phyloP scores from a whole-genome alignment of 805 yeast species.

The Kazachstania martiniae region DNA sequence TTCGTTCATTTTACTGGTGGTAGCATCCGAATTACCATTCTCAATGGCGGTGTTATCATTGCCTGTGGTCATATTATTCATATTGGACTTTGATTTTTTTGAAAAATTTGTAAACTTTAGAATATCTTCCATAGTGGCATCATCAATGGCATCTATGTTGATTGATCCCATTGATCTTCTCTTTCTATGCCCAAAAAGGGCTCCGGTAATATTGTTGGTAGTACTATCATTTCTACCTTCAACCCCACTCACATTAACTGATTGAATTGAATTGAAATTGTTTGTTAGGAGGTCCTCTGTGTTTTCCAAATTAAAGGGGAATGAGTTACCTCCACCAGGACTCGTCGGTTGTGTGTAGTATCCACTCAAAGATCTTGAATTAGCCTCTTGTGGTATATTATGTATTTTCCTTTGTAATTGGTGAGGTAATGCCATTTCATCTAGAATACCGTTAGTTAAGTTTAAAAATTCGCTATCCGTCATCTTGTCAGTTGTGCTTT shows the following conservation, averaged over 20 bases:
- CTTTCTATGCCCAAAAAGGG: slow-evolving; percentile 16
- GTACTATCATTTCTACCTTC: background rate
- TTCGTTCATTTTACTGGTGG: too few species aligned
- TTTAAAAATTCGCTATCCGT: background rate
- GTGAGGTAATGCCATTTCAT: slow-evolving; percentile 19
- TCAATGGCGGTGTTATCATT: background rate
- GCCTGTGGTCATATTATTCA: background rate
- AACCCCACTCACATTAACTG: slow-evolving; percentile 2
- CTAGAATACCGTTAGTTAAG: slow-evolving; percentile 7
- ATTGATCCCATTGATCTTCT: slow-evolving; percentile 18
- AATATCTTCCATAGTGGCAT: slow-evolving; percentile 7
- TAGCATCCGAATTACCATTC: too few species aligned
- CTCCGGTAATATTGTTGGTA: background rate
- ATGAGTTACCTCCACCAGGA: slow-evolving; percentile 10
- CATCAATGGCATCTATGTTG: slow-evolving; percentile 20
- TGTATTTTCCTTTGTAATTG: slow-evolving; percentile 20
- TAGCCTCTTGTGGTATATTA: slow-evolving; percentile 19
- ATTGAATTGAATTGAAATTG: slow-evolving; percentile 2
- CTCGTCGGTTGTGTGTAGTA: slow-evolving; percentile 26
- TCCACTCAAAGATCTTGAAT: slow-evolving; percentile 19
- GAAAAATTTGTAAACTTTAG: slow-evolving; percentile 18
- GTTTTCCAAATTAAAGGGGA: slow-evolving; percentile 1
- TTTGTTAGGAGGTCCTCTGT: slow-evolving; percentile 4
- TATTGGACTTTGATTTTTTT: slow-evolving; percentile 10
- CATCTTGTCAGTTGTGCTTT: too few species aligned